Percentiles rank a stretch among this genome's conserved stretches.
Conservation (phyloP, 2,329 filamentous ascomycete genomes). For the Hortaea werneckii region DNA sequence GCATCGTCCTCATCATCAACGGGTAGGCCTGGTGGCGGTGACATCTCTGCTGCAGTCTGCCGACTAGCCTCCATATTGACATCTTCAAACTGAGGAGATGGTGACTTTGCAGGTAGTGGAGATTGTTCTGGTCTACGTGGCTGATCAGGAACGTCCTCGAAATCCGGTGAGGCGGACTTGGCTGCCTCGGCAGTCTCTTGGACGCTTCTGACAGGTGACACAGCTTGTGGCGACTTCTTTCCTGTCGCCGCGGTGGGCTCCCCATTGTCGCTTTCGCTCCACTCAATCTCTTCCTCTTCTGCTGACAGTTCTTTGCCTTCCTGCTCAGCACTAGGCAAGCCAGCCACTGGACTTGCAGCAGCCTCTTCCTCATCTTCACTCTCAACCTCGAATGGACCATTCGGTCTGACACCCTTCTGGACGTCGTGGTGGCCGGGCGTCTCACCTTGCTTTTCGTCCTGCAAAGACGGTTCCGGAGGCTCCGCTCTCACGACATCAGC, state of each 20-base stretch:
- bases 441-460: not conserved
- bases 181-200: not conserved
- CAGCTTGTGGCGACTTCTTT: no score
- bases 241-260: not conserved
- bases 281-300: conserved; percentile 34
- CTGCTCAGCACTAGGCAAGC: not conserved
- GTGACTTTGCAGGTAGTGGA: conserved; percentile 3
- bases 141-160: not conserved
- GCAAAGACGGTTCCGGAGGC: conserved; percentile 24
- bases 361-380: conserved; percentile 6
- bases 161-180: not conserved
- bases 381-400: conserved; percentile 7
- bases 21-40: conserved; percentile 1
- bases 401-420: not conserved
- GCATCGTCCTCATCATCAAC: not conserved
- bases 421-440: not conserved
- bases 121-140: not conserved
- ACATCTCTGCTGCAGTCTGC: conserved; percentile 1
- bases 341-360: no score
- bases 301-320: not conserved
- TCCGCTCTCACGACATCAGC: conserved; percentile 30
- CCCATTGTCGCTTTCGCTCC: conserved; percentile 44
- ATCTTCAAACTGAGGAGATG: conserved; percentile 6
- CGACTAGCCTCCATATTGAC: conserved; percentile 25
- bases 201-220: not conserved